phyloP scores from a whole-genome alignment of 2,329 filamentous ascomycete species.

The Cercospora beticola region DNA sequence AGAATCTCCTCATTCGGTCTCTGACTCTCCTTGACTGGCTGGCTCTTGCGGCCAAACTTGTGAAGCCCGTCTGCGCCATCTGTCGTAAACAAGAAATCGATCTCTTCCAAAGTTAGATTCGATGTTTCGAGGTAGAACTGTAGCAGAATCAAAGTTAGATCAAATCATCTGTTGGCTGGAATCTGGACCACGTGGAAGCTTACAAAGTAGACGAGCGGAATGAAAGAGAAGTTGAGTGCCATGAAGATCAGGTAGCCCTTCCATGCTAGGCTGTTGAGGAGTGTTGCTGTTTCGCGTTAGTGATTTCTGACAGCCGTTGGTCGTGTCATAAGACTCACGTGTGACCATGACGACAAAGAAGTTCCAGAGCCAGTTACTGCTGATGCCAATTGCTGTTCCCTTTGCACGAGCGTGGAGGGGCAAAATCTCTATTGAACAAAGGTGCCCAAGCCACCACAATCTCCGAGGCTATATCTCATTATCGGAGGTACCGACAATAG shows the following conservation, averaged over 20 bases:
- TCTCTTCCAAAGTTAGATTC: constrained; percentile 47
- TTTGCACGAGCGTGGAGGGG: constrained; percentile 53
- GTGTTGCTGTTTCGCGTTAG: constrained; percentile 8
- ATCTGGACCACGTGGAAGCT: neutral
- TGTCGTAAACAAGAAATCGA: constrained; percentile 45
- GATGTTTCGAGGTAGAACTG: constrained; percentile 42
- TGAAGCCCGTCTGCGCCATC: constrained; percentile 30
- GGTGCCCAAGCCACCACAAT: no score
- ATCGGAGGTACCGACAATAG: no score
- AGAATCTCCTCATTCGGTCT: constrained; percentile 21
- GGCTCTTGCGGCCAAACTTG: constrained; percentile 23
- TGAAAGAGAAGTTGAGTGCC: constrained; percentile 48
- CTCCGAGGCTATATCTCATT: no score
- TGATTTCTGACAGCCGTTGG: constrained; percentile 29
- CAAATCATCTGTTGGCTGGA: neutral
- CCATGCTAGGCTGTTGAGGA: constrained; percentile 44
- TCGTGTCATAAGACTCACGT: constrained; percentile 27
- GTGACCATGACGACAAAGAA: constrained; percentile 40
- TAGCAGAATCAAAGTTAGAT: neutral
- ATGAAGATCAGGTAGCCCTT: constrained; percentile 56
- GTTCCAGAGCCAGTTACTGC: constrained; percentile 51
- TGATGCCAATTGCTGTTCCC: constrained; percentile 52
- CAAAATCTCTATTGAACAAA: constrained; percentile 41
- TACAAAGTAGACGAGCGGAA: constrained; percentile 50
- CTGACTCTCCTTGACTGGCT: constrained; percentile 31